Evolutionary conservation across 2,329 filamentous ascomycete species (phyloP).

Genomic region (Ophiostoma montium): DNA sequence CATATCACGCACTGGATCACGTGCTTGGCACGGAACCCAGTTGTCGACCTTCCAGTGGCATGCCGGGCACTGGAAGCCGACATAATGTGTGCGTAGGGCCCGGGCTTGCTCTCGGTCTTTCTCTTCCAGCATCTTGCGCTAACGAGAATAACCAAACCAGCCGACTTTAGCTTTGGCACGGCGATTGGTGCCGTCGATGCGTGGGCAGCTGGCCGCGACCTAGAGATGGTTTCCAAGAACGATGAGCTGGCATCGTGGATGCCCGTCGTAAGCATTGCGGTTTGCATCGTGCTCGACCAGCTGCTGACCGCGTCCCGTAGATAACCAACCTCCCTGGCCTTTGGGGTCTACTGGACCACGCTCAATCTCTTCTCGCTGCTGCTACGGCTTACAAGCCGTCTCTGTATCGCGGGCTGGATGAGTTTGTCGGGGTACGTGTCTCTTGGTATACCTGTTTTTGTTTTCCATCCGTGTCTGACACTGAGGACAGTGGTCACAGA

Average conservation of each 20-base stretch:
- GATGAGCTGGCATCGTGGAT: constrained; percentile 9
- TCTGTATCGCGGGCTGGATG: background rate
- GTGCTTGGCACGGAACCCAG: background rate
- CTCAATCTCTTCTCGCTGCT: background rate
- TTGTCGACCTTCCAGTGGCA: background rate
- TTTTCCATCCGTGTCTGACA: background rate
- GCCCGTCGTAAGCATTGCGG: constrained; percentile 4
- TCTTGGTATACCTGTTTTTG: background rate
- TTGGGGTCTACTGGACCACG: background rate
- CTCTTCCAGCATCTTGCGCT: background rate
- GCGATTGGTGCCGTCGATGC: constrained; percentile 5
- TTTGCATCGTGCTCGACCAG: background rate
- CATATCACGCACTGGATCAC: constrained; percentile 1
- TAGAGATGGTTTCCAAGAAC: constrained; percentile 7
- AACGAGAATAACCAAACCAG: background rate
- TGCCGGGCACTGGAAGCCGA: background rate
- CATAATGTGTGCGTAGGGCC: background rate
- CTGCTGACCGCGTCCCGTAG: background rate
- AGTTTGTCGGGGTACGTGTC: background rate
- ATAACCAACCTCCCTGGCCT: background rate
- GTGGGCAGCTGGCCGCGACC: background rate
- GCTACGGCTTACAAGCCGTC: background rate
- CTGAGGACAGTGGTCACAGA: background rate
- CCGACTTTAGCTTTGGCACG: constrained; percentile 6
- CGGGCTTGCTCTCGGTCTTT: background rate